Evolutionary conservation across 768 basidiomycete species (phyloP).

Genomic region (Mycena leptocephala): DNA sequence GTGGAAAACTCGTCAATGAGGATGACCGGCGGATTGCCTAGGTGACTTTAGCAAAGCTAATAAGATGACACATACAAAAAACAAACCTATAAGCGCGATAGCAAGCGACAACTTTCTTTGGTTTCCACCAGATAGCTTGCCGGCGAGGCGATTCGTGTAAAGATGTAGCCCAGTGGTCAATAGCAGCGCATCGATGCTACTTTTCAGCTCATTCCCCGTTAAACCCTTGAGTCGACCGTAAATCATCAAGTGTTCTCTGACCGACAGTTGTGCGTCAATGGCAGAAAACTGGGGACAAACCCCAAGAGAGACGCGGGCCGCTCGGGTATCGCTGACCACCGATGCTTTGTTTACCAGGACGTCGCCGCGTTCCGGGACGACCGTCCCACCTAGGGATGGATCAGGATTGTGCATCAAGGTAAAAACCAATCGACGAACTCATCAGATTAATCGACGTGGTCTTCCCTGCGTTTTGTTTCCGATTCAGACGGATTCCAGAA

Average conservation of each 20-base stretch:
- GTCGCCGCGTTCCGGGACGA: slow-evolving; percentile 78
- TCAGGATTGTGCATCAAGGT: too few relatives aligned
- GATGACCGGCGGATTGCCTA: slow-evolving; percentile 76
- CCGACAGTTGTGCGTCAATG: slow-evolving; percentile 81
- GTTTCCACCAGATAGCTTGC: slow-evolving; percentile 84
- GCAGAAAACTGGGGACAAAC: slow-evolving; percentile 91
- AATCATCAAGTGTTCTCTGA: slow-evolving; percentile 80
- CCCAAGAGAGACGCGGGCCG: slow-evolving; percentile 79
- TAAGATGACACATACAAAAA: not conserved
- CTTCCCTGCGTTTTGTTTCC: too few relatives aligned
- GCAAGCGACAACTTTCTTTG: slow-evolving; percentile 84
- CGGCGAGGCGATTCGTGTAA: slow-evolving; percentile 79
- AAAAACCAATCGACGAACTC: slow-evolving; percentile 42
- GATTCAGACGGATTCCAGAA: too few relatives aligned
- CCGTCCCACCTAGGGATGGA: slow-evolving; percentile 68
- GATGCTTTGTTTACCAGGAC: slow-evolving; percentile 77
- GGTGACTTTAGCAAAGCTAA: not conserved
- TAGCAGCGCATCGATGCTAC: slow-evolving; percentile 72
- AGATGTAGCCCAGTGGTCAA: slow-evolving; percentile 57
- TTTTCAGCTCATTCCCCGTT: slow-evolving; percentile 60
- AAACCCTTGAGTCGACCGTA: slow-evolving; percentile 85
- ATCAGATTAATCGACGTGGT: slow-evolving; percentile 88
- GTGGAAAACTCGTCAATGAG: slow-evolving; percentile 72
- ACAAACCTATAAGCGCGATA: slow-evolving; percentile 76
- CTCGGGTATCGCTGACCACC: slow-evolving; percentile 72